These are phyloP conservation scores for Kondoa malvinella DNA, from an alignment of 768 basidiomycete genomes.

Conservation along the genomic window DNA sequence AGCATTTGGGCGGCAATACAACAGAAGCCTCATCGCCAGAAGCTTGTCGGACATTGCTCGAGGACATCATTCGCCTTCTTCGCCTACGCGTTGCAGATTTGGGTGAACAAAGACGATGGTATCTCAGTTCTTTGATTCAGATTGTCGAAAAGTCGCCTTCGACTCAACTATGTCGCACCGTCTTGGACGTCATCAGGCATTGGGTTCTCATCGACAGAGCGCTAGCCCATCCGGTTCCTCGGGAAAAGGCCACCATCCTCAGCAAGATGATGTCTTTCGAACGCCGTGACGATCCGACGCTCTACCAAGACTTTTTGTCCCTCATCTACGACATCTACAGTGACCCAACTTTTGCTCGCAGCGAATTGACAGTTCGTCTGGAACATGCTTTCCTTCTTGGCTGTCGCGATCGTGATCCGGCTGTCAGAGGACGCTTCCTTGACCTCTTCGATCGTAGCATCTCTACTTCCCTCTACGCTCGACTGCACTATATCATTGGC, in stretches of 20 bases:
- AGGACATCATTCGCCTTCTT: slow-evolving; percentile 68
- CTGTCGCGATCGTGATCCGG: slow-evolving; percentile 62
- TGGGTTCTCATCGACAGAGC: slow-evolving; percentile 83
- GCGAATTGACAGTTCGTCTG: slow-evolving; percentile 79
- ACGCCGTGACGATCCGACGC: slow-evolving; percentile 47
- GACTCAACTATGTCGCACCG: slow-evolving; percentile 54
- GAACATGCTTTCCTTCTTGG: slow-evolving; percentile 88
- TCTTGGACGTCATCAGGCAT: slow-evolving; percentile 66
- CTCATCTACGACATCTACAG: slow-evolving; percentile 90
- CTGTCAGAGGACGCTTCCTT: slow-evolving; percentile 65
- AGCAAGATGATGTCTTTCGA: slow-evolving; percentile 66
- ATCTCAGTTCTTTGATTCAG: slow-evolving; percentile 57
- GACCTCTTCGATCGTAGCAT: slow-evolving; percentile 78
- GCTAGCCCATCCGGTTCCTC: slow-evolving; percentile 64
- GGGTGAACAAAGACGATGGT: slow-evolving; percentile 66
- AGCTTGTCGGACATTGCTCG: slow-evolving; percentile 34
- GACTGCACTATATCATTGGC: slow-evolving; percentile 74
- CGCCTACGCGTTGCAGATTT: slow-evolving; percentile 62
- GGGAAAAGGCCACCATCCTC: slow-evolving; percentile 79
- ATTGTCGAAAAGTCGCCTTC: slow-evolving; percentile 84
- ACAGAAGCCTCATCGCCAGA: slow-evolving; percentile 37
- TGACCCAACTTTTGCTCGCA: slow-evolving; percentile 63
- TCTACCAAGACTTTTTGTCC: slow-evolving; percentile 69
- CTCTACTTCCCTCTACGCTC: slow-evolving; percentile 59
- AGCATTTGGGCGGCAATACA: slow-evolving; percentile 42